These are phyloP conservation scores for Theileria equi DNA, from an alignment of 169 alveolate species.

Conservation along the genomic window DNA sequence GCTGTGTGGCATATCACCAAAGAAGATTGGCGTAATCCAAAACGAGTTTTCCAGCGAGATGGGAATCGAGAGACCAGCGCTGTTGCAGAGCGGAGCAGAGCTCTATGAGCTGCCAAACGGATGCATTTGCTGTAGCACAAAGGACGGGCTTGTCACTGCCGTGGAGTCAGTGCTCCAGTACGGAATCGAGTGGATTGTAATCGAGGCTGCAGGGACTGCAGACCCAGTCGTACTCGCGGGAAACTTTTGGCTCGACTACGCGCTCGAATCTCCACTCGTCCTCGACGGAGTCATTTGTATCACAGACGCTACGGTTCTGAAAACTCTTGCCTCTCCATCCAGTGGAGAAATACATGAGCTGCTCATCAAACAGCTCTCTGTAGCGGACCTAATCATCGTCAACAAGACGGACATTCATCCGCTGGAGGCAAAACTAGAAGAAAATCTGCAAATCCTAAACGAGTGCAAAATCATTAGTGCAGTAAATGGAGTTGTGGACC, in stretches of 20 bases:
- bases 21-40: conserved; percentile 77
- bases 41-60: conserved; percentile 81
- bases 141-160: conserved; percentile 75
- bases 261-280: conserved; percentile 28
- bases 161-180: conserved; percentile 42
- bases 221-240: conserved; percentile 51
- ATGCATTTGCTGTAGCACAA: conserved; percentile 85
- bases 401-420: conserved; percentile 71
- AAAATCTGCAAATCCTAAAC: not conserved
- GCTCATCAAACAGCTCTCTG: conserved; percentile 68
- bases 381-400: conserved; percentile 76
- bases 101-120: conserved; percentile 88
- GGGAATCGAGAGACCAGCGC: conserved; percentile 87
- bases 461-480: conserved; percentile 7
- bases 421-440: not conserved
- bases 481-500: conserved; percentile 29
- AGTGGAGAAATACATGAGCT: conserved; percentile 15
- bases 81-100: conserved; percentile 80
- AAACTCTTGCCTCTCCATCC: not conserved
- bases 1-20: conserved; percentile 25
- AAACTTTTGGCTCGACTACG: conserved; percentile 53
- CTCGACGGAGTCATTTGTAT: conserved; percentile 60
- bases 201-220: conserved; percentile 59
- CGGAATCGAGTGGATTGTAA: conserved; percentile 53
- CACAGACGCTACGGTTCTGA: conserved; percentile 32